A percentile compares a stretch with the other conserved stretches of the same genome.
These are phyloP conservation scores for Hericium rajendrae DNA, from an alignment of 768 basidiomycete genomes.

Conservation along the genomic window DNA sequence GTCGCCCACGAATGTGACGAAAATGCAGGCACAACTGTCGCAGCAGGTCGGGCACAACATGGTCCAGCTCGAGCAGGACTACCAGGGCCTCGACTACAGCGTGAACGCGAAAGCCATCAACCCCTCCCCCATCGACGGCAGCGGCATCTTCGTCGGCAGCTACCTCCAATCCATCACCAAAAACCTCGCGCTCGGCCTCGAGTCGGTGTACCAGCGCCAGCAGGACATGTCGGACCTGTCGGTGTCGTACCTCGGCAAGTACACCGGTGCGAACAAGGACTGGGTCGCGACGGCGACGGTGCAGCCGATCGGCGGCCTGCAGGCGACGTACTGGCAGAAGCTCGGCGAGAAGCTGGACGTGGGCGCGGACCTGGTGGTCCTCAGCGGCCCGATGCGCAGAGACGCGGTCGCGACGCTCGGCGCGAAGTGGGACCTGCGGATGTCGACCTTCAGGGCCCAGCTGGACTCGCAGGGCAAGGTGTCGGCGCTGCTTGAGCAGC, in stretches of 20 bases:
- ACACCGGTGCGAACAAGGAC: constrained; percentile 56
- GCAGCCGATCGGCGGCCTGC: constrained; percentile 72
- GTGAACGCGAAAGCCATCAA: constrained; percentile 85
- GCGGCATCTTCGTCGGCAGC: constrained; percentile 87
- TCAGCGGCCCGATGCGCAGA: constrained; percentile 69
- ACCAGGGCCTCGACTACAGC: constrained; percentile 78
- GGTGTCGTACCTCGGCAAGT: constrained; percentile 75
- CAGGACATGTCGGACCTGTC: constrained; percentile 59
- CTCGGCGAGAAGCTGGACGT: constrained; percentile 93
- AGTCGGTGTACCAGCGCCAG: constrained; percentile 75
- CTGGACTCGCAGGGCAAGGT: constrained; percentile 93
- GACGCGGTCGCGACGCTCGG: constrained; percentile 92
- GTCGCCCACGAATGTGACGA: constrained; percentile 68
- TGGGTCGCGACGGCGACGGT: constrained; percentile 94
- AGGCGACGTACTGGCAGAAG: constrained; percentile 95
- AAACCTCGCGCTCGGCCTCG: constrained; percentile 80
- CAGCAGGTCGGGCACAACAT: constrained; percentile 75
- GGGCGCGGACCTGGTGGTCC: constrained; percentile 84
- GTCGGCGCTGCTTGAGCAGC: constrained; percentile 88
- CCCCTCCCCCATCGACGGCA: constrained; percentile 77
- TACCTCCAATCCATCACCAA: constrained; percentile 91
- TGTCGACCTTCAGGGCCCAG: constrained; percentile 91
- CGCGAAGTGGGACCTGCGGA: constrained; percentile 92
- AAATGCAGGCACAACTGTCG: constrained; percentile 73
- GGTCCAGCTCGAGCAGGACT: constrained; percentile 92